phyloP scores from a whole-genome alignment of 179 eudicot species.

The Spinacia oleracea region DNA sequence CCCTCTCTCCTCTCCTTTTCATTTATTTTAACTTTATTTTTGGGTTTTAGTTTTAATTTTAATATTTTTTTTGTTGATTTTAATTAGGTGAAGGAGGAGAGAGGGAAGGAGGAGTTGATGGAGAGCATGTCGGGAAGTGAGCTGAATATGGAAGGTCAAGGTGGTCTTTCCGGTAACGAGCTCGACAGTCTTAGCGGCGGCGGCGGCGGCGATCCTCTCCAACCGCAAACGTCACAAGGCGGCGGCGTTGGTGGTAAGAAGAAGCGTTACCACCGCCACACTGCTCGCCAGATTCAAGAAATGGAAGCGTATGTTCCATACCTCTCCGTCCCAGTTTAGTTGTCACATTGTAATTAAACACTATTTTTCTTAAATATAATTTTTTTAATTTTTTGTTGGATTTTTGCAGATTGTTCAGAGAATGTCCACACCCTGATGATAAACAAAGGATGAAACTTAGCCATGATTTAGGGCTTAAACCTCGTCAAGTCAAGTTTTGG shows the following conservation, averaged over 20 bases:
- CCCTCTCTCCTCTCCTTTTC: constrained; percentile 7
- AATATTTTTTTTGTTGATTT: background rate
- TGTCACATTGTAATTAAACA: background rate
- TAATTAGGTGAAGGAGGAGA: constrained; percentile 65
- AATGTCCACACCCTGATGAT: constrained; percentile 95
- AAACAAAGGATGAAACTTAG: constrained; percentile 84
- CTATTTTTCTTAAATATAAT: no score
- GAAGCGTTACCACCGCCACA: constrained; percentile 94
- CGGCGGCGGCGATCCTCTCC: constrained; percentile 28
- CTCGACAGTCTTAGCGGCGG: constrained; percentile 41
- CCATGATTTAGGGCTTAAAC: constrained; percentile 88
- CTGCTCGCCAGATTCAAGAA: constrained; percentile 95
- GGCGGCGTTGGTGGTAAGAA: no score
- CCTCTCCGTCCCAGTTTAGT: background rate
- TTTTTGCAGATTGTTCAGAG: constrained; percentile 66
- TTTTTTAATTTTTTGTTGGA: background rate
- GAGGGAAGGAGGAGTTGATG: constrained; percentile 70
- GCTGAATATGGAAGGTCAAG: constrained; percentile 60
- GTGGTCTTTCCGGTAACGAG: constrained; percentile 69
- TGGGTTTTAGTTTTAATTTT: background rate
- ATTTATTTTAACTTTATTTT: background rate
- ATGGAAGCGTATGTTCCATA: constrained; percentile 77
- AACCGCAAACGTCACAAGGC: constrained; percentile 41
- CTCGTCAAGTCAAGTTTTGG: constrained; percentile 98
- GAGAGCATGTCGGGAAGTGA: constrained; percentile 88